Percentiles rank a stretch among this genome's conserved stretches.
These are phyloP conservation scores for Amanita pseudoporphyria DNA, from an alignment of 768 basidiomycete genomes.

Conservation along the genomic window DNA sequence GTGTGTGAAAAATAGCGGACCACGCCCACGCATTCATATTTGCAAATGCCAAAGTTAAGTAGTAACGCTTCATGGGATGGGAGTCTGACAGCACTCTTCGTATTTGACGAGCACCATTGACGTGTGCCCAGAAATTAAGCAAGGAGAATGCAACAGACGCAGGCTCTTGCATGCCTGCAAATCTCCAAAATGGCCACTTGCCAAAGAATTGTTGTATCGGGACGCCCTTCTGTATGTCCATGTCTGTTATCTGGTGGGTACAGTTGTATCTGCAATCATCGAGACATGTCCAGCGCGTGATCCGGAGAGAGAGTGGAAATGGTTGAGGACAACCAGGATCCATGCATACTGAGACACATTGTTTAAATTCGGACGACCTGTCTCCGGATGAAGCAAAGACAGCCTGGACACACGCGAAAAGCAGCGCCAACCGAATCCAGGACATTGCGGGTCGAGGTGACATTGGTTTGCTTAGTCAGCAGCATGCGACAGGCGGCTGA, in stretches of 20 bases:
- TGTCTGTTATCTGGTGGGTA: constrained; percentile 69
- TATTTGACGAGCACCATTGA: constrained; percentile 44
- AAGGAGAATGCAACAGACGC: constrained; percentile 85
- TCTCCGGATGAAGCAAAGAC: constrained; percentile 54
- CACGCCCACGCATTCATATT: constrained; percentile 91
- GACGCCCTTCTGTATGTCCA: constrained; percentile 31
- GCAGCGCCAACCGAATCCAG: background rate
- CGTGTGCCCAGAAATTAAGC: constrained; percentile 75
- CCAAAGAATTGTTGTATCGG: constrained; percentile 77
- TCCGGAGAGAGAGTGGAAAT: constrained; percentile 37
- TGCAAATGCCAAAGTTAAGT: constrained; percentile 52
- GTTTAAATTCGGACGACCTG: constrained; percentile 38
- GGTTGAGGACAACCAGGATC: constrained; percentile 29
- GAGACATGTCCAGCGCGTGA: constrained; percentile 80
- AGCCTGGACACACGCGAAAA: background rate
- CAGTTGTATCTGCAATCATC: constrained; percentile 89
- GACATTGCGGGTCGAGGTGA: background rate
- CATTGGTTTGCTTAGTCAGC: constrained; percentile 3
- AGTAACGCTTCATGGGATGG: constrained; percentile 67
- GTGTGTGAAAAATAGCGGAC: constrained; percentile 85
- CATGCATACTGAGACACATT: constrained; percentile 40
- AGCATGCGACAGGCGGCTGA: background rate
- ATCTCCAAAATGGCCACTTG: constrained; percentile 94
- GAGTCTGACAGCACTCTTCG: constrained; percentile 32
- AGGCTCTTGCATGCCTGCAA: constrained; percentile 89